Base-by-base conservation (phyloP, 169 alveolate genomes). In the Theileria annulata region DNA sequence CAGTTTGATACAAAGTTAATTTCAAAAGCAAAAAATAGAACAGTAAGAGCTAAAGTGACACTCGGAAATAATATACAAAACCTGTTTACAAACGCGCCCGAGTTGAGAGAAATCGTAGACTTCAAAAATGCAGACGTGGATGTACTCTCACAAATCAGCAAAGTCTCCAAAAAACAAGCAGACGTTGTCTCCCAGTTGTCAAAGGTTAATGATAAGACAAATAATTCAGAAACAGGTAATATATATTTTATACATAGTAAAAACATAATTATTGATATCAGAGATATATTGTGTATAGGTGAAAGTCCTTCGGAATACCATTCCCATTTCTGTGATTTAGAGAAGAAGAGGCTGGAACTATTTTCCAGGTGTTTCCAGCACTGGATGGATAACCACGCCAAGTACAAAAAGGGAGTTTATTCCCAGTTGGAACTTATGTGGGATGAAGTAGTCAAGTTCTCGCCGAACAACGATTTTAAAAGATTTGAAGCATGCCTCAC, bases 81-180 rank as follows among this genome's bases (percentile, higher is more conserved):
- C 33, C 71, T 83, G 35, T 83, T 83, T 54, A 77, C 69, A 12
- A 70, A 23, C 63, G 90, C 90, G 0, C 90, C 90, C 6, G 90
- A 77, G 28, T 42, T 83, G 84, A 72, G 70, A 71, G 64, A 58
- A 28, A 73, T 80, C 1, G 64, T 56, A 74, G 49, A 27, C n/a
- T 27, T 70, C 15, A 70, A 70, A 49, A 56, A 70, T 23, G 25
- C 67, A 9, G 67, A 70, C n/a, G 77, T 70, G 42, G 67, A 70
- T 27, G 35, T 28, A 59, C 54, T 73, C 6, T 51, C 56, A 19
- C 35, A 35, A 59, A 19, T 73, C 15, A 73, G 64, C 10, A 59
- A 59, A 72, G 35, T 73, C 9, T 35, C 75, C 42, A 73, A 49
- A 27, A 70, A 70, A 9, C 47, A 70, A 21, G 63, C 67, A 3